Evolutionary conservation across 768 basidiomycete species (phyloP).

Genomic region (Russula ochroleuca): DNA sequence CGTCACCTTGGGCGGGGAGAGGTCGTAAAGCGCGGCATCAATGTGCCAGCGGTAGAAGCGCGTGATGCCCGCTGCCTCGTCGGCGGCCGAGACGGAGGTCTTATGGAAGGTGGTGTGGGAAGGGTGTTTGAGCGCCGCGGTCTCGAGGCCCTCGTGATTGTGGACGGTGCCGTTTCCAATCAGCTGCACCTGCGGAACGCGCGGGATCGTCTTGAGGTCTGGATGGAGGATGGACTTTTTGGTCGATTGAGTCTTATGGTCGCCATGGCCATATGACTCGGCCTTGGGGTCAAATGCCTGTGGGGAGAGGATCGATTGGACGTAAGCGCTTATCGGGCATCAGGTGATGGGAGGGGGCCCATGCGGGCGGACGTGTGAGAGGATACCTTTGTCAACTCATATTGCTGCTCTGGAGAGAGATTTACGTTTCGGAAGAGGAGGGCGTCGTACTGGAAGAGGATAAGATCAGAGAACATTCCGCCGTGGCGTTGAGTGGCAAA

Average conservation of each 20-base stretch:
- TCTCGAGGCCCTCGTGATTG: constrained; percentile 70
- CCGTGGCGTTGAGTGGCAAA: neutral
- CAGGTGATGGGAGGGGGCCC: neutral
- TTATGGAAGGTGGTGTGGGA: constrained; percentile 83
- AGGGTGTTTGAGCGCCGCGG: constrained; percentile 75
- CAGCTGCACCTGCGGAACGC: constrained; percentile 82
- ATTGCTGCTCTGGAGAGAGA: constrained; percentile 78
- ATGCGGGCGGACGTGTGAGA: neutral
- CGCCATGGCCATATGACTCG: constrained; percentile 78
- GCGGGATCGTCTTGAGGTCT: constrained; percentile 83
- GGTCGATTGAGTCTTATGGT: constrained; percentile 74
- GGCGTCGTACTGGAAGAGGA: constrained; percentile 51
- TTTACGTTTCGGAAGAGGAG: constrained; percentile 70
- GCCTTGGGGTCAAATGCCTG: constrained; percentile 72
- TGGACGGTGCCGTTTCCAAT: constrained; percentile 81
- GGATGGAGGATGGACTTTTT: constrained; percentile 81
- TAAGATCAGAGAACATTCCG: constrained; percentile 6
- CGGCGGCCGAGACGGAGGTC: constrained; percentile 60
- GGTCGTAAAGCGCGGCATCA: constrained; percentile 75
- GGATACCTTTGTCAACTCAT: constrained; percentile 72
- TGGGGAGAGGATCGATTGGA: too few relatives aligned
- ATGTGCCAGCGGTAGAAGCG: constrained; percentile 90
- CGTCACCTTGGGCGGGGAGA: constrained; percentile 76
- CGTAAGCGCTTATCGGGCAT: constrained; percentile 6
- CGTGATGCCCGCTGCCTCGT: constrained; percentile 66